Conservation (phyloP, 345 rosid genomes). For the Lepidium aucheri region DNA sequence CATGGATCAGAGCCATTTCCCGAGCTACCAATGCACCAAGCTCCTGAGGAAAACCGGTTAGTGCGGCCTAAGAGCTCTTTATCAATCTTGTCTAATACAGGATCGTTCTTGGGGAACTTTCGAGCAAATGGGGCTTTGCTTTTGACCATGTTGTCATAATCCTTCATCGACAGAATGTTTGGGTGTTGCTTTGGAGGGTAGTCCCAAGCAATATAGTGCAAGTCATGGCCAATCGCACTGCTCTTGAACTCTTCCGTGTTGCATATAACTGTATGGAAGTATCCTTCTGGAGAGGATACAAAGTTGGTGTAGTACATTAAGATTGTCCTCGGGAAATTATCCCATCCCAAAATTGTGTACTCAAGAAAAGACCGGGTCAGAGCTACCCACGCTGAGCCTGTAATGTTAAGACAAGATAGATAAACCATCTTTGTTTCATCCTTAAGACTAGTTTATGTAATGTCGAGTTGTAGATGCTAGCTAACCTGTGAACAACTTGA, state of each 20-base stretch:
- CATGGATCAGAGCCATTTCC: slow-evolving; percentile 13
- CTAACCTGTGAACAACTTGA: slow-evolving; percentile 81
- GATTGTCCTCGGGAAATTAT: slow-evolving; percentile 71
- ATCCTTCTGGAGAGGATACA: slow-evolving; percentile 89
- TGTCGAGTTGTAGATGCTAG: not conserved
- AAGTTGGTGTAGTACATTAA: slow-evolving; percentile 90
- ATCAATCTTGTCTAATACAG: slow-evolving; percentile 75
- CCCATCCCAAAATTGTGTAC: slow-evolving; percentile 83
- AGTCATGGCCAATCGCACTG: slow-evolving; percentile 78
- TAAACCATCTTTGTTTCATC: not conserved
- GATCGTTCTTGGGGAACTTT: slow-evolving; percentile 57
- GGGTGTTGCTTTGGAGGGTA: slow-evolving; percentile 94
- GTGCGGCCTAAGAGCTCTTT: slow-evolving; percentile 52
- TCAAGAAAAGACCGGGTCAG: slow-evolving; percentile 76
- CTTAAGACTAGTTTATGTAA: not conserved
- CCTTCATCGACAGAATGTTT: slow-evolving; percentile 55
- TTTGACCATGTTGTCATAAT: slow-evolving; percentile 57
- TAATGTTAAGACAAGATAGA: not conserved
- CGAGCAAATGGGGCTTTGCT: slow-evolving; percentile 86
- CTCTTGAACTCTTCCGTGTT: slow-evolving; percentile 61
- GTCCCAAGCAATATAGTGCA: slow-evolving; percentile 95
- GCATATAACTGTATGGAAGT: slow-evolving; percentile 89
- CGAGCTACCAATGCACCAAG: slow-evolving; percentile 44
- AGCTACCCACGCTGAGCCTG: slow-evolving; percentile 98
- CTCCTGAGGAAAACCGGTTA: slow-evolving; percentile 54